These are phyloP conservation scores for Ogataea zsoltii DNA, from an alignment of 805 yeast genomes.

Conservation along the genomic window DNA sequence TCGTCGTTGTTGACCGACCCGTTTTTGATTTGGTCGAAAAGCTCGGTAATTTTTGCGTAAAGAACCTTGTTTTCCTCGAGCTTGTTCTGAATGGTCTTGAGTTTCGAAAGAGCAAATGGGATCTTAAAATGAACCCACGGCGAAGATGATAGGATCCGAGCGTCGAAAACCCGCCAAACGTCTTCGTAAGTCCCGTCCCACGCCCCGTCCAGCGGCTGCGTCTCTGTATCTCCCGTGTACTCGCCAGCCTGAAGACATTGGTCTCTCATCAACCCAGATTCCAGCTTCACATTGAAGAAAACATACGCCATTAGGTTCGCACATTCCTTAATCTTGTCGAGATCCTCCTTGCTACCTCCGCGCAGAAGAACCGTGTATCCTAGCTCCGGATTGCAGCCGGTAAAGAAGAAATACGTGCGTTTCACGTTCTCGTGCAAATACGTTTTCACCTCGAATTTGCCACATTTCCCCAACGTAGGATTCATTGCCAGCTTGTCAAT, in stretches of 20 bases:
- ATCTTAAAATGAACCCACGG: constrained; percentile 77
- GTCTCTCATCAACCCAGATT: constrained; percentile 71
- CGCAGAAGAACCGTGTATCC: constrained; percentile 90
- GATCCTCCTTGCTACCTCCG: constrained; percentile 64
- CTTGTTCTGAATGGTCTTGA: constrained; percentile 25
- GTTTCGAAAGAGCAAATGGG: constrained; percentile 44
- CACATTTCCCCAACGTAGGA: constrained; percentile 76
- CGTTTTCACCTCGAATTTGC: constrained; percentile 66
- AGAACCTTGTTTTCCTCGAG: constrained; percentile 33
- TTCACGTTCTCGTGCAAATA: constrained; percentile 55
- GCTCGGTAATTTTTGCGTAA: constrained; percentile 25
- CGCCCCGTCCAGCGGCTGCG: constrained; percentile 20
- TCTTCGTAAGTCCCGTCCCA: constrained; percentile 32
- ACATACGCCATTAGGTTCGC: constrained; percentile 79
- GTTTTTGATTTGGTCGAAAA: constrained; percentile 29
- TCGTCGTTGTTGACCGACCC: constrained; percentile 3
- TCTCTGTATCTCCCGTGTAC: constrained; percentile 18
- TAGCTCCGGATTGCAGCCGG: constrained; percentile 68
- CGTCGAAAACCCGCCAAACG: constrained; percentile 35
- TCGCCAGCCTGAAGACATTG: constrained; percentile 57
- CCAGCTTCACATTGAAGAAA: constrained; percentile 76
- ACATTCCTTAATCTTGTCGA: constrained; percentile 72
- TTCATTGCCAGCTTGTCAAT: constrained; percentile 78
- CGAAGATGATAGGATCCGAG: constrained; percentile 73
- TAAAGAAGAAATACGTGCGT: constrained; percentile 75